Percentiles rank a stretch among this genome's conserved stretches.
These are phyloP conservation scores for Fusarium pseudonygamai DNA, from an alignment of 2,329 filamentous ascomycete species.

Conservation along the genomic window DNA sequence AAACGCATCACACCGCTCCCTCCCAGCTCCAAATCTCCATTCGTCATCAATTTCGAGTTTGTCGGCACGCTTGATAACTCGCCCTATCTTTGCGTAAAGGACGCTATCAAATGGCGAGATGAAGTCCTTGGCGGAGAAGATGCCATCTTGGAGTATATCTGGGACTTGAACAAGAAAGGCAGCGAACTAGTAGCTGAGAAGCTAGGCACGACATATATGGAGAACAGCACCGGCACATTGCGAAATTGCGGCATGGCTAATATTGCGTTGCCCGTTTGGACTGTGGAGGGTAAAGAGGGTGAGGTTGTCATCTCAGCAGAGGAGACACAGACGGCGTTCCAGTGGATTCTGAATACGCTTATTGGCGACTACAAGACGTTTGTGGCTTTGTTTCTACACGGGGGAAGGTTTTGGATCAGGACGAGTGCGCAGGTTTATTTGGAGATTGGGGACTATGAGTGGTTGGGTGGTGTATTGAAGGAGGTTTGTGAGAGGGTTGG, in stretches of 20 bases:
- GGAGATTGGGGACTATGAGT: slow-evolving; percentile 81
- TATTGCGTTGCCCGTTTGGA: slow-evolving; percentile 73
- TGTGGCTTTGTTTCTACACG: slow-evolving; percentile 70
- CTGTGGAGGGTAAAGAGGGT: slow-evolving; percentile 42
- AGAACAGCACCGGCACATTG: slow-evolving; percentile 70
- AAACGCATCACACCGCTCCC: slow-evolving; percentile 54
- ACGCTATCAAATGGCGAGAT: slow-evolving; percentile 75
- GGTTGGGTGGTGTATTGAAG: slow-evolving; percentile 68
- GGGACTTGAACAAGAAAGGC: slow-evolving; percentile 70
- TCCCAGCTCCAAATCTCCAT: slow-evolving; percentile 61
- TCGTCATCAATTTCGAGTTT: slow-evolving; percentile 78
- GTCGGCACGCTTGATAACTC: slow-evolving; percentile 79
- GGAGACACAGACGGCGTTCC: slow-evolving; percentile 52
- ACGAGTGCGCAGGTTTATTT: slow-evolving; percentile 86
- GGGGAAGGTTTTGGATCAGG: slow-evolving; percentile 72
- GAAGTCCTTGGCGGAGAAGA: slow-evolving; percentile 78
- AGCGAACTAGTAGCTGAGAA: slow-evolving; percentile 67
- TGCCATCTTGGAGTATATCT: slow-evolving; percentile 71
- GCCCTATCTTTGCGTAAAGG: slow-evolving; percentile 76
- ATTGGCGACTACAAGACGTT: slow-evolving; percentile 75
- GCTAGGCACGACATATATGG: slow-evolving; percentile 76
- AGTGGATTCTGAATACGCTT: slow-evolving; percentile 68
- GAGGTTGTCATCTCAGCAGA: slow-evolving; percentile 45
- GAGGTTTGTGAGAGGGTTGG: slow-evolving; percentile 54
- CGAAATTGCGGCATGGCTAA: slow-evolving; percentile 77